A percentile compares a stretch with the other conserved stretches of the same genome.
These are phyloP conservation scores for Penicillium sp. DNA, from an alignment of 2,329 filamentous ascomycete species.

Conservation along the genomic window DNA sequence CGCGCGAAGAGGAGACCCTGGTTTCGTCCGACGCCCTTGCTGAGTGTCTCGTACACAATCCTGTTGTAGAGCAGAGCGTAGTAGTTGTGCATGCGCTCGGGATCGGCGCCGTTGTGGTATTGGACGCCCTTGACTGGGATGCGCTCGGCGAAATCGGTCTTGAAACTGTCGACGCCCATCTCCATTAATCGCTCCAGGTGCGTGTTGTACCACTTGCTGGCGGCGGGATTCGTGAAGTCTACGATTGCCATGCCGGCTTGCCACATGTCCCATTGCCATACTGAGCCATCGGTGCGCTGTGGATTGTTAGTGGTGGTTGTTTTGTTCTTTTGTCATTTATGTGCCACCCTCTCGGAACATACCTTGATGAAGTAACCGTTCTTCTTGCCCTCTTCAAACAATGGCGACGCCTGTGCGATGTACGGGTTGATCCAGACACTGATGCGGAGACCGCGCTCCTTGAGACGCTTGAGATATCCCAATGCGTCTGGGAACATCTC, in stretches of 20 bases:
- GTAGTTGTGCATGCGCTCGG: slow-evolving; percentile 65
- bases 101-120: slow-evolving; percentile 56
- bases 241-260: slow-evolving; percentile 67
- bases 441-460: slow-evolving; percentile 56
- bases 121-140: slow-evolving; percentile 58
- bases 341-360: not conserved
- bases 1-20: slow-evolving; percentile 60
- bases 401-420: slow-evolving; percentile 58
- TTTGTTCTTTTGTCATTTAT: not conserved
- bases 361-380: slow-evolving; percentile 60
- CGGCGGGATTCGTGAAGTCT: slow-evolving; percentile 65
- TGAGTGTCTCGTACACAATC: slow-evolving; percentile 57
- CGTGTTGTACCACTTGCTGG: slow-evolving; percentile 55
- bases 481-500: slow-evolving; percentile 61
- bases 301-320: not conserved
- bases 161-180: slow-evolving; percentile 61
- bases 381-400: slow-evolving; percentile 54
- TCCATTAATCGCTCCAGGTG: slow-evolving; percentile 59
- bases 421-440: slow-evolving; percentile 73
- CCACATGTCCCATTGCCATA: slow-evolving; percentile 72
- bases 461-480: slow-evolving; percentile 56
- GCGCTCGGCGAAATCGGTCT: slow-evolving; percentile 68
- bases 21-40: slow-evolving; percentile 43
- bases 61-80: slow-evolving; percentile 68
- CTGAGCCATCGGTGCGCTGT: slow-evolving; percentile 54